Evolutionary conservation across 306 rosid genomes (phyloP), one percentile per base, ranked within the genome.

Genomic region (Medicago lupulina): DNA sequence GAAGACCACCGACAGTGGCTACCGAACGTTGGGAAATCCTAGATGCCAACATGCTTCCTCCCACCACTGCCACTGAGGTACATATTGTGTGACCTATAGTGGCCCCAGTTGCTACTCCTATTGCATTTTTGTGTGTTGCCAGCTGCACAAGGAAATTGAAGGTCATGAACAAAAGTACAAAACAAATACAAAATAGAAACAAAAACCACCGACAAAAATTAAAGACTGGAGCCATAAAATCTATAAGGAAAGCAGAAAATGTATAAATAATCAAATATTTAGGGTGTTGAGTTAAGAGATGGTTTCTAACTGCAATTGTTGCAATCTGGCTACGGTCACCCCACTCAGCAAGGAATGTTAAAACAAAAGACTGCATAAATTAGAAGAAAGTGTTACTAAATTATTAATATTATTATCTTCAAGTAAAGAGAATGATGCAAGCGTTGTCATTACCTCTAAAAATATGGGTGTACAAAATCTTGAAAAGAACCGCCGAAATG

Each of bases 291-390:
- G 69, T 14, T 18, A 73, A 19, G 28, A 41, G 31, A 28, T 28
- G 31, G 41, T 53, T 74, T 79, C 99, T 87, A 87, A 96, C 99
- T 15, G 99, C 99, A 78, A 96, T 96, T 51, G 99, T 96, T 0
- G 99, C 99, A 79, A 96, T 96, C 85, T 96, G 99, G 89, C 99
- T 96, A 17, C 98, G 99, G 79, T 96, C 99, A 4, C 99, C 99
- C 99, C 99, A 96, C 85, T 96, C 99, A 8, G 99, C 99, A 66
- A 96, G 90, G 82, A 96, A 96, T 51, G 99, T 96, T 75, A 96
- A 84, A 78, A 92, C 75, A 51, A 96, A 96, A 40, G 99, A 88
- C 99, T 92, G 91, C 88, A 83, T 17, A 76, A 65, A 18, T 57
- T 58, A 46, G n/a, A 72, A 70, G 40, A 79, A 1, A 13, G 23